These are phyloP conservation scores for Leccinum griseonigrum DNA, from an alignment of 1,284 basidiomycete genomes.

Conservation along the genomic window DNA sequence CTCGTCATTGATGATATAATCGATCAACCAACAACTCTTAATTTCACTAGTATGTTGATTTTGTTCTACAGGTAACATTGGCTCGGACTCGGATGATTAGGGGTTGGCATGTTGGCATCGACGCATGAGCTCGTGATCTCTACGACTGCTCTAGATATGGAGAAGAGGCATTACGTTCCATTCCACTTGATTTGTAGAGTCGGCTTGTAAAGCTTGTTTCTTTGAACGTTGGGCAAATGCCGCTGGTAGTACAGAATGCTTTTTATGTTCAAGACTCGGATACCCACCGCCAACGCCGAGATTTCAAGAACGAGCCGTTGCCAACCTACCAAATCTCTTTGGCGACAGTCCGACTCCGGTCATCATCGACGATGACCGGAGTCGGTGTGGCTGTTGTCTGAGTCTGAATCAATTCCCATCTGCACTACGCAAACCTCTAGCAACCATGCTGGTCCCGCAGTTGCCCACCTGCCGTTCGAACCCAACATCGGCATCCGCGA, in stretches of 20 bases:
- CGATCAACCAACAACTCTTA: slow-evolving; percentile 8
- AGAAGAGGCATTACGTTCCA: slow-evolving; percentile 40
- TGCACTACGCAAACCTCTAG: slow-evolving; percentile 57
- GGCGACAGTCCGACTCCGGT: neutral
- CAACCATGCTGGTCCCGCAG: slow-evolving; percentile 94
- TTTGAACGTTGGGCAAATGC: slow-evolving; percentile 43
- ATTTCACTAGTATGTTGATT: neutral
- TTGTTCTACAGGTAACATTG: neutral
- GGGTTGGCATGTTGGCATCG: slow-evolving; percentile 42
- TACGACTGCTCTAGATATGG: slow-evolving; percentile 50
- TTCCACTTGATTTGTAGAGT: slow-evolving; percentile 55
- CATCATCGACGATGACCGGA: slow-evolving; percentile 55
- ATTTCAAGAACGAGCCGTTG: neutral
- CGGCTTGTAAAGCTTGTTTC: slow-evolving; percentile 46
- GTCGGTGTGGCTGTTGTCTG: slow-evolving; percentile 96
- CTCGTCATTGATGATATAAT: slow-evolving; percentile 48
- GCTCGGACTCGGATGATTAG: slow-evolving; percentile 27
- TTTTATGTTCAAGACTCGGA: slow-evolving; percentile 43
- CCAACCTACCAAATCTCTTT: neutral
- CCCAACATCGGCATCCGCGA: slow-evolving; percentile 98
- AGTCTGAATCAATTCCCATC: slow-evolving; percentile 77
- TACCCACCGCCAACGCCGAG: slow-evolving; percentile 17
- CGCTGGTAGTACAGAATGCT: neutral
- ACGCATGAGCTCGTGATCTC: slow-evolving; percentile 47
- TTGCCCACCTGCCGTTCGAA: slow-evolving; percentile 86